phyloP scores from a whole-genome alignment of 768 basidiomycete genomes.

The Lepiota venenata region DNA sequence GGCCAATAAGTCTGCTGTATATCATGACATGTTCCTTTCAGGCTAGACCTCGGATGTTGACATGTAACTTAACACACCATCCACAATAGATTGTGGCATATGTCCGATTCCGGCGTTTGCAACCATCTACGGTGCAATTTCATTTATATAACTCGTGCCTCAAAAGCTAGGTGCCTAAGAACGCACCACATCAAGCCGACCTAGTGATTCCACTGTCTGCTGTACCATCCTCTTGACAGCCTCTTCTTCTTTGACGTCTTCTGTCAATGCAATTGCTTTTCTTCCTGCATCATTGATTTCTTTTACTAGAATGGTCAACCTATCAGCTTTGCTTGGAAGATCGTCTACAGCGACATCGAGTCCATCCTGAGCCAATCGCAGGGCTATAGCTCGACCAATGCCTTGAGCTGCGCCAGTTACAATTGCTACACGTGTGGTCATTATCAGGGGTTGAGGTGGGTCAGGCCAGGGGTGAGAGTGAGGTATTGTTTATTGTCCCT shows the following conservation, averaged over 20 bases:
- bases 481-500: no score
- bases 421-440: no score
- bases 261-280: slow-evolving; percentile 13
- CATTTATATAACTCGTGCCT: no score
- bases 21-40: background rate
- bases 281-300: slow-evolving; percentile 27
- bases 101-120: slow-evolving; percentile 1
- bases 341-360: slow-evolving; percentile 38
- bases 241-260: slow-evolving; percentile 12
- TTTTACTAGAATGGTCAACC: slow-evolving; percentile 20
- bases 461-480: no score
- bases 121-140: background rate
- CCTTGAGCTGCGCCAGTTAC: slow-evolving; percentile 17
- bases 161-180: no score
- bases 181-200: background rate
- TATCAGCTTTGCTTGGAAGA: slow-evolving; percentile 17
- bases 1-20: slow-evolving; percentile 24
- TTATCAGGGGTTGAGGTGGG: no score
- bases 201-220: background rate
- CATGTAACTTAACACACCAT: background rate
- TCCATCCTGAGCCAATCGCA: slow-evolving; percentile 36
- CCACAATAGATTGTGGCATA: background rate
- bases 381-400: slow-evolving; percentile 39
- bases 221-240: slow-evolving; percentile 2
- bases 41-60: no score